phyloP scores from a whole-genome alignment of 306 rosid genomes.

The Dicorynia guianensis region DNA sequence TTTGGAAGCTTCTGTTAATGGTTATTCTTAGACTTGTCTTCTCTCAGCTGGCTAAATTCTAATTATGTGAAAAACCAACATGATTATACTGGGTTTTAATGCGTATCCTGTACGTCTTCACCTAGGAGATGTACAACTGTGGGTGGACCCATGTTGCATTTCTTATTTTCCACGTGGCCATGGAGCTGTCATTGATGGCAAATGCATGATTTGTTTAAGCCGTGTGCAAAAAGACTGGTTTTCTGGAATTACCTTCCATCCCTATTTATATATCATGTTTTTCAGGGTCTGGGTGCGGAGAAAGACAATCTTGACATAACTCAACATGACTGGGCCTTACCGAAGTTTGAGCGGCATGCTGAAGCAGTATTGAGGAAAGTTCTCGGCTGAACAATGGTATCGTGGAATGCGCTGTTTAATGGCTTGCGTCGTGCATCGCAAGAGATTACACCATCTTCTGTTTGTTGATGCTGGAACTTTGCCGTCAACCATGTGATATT shows the following conservation, averaged over 20 bases:
- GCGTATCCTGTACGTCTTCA: too few species aligned
- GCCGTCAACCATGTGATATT: constrained; percentile 24
- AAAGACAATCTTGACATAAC: constrained; percentile 97
- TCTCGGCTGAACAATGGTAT: constrained; percentile 47
- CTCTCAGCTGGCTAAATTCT: neutral
- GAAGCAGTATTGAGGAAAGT: constrained; percentile 75
- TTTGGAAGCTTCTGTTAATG: neutral
- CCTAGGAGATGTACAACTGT: too few species aligned
- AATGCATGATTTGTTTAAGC: too few species aligned
- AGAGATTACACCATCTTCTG: neutral
- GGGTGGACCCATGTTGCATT: too few species aligned
- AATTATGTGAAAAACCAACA: too few species aligned
- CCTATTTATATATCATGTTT: constrained; percentile 20
- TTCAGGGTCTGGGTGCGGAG: constrained; percentile 89
- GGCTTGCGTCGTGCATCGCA: constrained; percentile 24
- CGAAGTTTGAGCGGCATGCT: constrained; percentile 89
- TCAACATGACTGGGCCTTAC: constrained; percentile 94
- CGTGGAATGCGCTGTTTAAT: constrained; percentile 13
- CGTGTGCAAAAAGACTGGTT: too few species aligned
- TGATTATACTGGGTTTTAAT: too few species aligned
- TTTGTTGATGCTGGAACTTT: constrained; percentile 32
- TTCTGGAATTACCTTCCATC: too few species aligned
- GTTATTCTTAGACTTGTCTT: neutral
- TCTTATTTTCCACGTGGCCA: too few species aligned
- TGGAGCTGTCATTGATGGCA: too few species aligned